These are phyloP conservation scores for Alternaria infectoria DNA, from an alignment of 2,329 filamentous ascomycete species.

Conservation along the genomic window DNA sequence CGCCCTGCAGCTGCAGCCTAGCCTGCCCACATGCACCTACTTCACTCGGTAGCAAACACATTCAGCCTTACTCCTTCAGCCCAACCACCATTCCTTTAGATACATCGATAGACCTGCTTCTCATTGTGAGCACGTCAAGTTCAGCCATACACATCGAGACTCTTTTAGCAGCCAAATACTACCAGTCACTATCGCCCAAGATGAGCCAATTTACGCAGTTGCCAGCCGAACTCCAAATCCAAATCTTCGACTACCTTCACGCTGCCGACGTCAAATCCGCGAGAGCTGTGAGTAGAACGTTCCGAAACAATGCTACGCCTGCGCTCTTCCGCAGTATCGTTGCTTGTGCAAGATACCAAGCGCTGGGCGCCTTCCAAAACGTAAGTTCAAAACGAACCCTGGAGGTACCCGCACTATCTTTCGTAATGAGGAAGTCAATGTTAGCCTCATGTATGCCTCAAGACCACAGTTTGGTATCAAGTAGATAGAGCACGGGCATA, in stretches of 20 bases:
- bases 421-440: background rate
- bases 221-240: conserved; percentile 38
- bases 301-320: conserved; percentile 32
- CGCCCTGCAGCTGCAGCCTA: conserved; percentile 3
- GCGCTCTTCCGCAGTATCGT: conserved; percentile 32
- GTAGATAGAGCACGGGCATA: background rate
- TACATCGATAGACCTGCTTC: background rate
- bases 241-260: conserved; percentile 34
- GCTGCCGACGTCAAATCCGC: conserved; percentile 31
- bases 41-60: conserved; percentile 4
- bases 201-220: conserved; percentile 20
- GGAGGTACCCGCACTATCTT: background rate
- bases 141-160: background rate
- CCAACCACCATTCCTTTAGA: background rate
- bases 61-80: background rate
- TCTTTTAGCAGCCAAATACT: background rate
- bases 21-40: background rate
- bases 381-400: conserved; percentile 3
- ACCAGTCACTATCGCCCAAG: background rate
- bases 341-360: conserved; percentile 37
- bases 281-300: conserved; percentile 25
- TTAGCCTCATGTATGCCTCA: background rate
- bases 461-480: background rate
- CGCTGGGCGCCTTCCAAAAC: conserved; percentile 36
- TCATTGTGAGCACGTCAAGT: background rate